Conservation (phyloP, 2,329 filamentous ascomycete genomes). For the Diaporthe sp. region DNA sequence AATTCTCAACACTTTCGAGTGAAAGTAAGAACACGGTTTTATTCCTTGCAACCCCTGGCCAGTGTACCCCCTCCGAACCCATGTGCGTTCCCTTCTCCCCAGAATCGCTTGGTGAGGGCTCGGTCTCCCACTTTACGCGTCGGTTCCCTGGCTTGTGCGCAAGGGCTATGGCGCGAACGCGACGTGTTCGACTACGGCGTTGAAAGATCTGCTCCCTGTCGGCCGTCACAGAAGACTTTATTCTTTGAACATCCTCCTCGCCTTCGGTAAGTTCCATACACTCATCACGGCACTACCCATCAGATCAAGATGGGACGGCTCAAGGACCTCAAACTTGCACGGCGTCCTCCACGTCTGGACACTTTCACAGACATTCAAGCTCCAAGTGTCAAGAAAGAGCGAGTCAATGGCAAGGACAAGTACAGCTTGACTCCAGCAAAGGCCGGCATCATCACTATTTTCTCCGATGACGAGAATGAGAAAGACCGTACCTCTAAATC, state of each 20-base stretch:
- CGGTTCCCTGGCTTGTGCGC: constrained; percentile 12
- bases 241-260: background rate
- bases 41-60: background rate
- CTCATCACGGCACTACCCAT: background rate
- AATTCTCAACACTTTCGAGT: constrained; percentile 6
- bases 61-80: background rate
- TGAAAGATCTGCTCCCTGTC: background rate
- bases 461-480: constrained; percentile 16
- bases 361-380: constrained; percentile 12
- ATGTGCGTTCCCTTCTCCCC: constrained; percentile 1
- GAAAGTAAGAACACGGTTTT: background rate
- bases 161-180: background rate
- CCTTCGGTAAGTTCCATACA: background rate
- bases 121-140: constrained; percentile 9
- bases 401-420: constrained; percentile 17
- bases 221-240: background rate
- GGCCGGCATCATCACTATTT: background rate
- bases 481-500: too few species aligned
- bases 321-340: background rate
- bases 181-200: constrained; percentile 2
- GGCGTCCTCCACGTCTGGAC: background rate
- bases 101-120: background rate
- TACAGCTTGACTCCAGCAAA: background rate
- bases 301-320: constrained; percentile 1
- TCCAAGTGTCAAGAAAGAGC: constrained; percentile 13